phyloP scores from a whole-genome alignment of 73 alveolate species.

The Paramecium octaurelia region DNA sequence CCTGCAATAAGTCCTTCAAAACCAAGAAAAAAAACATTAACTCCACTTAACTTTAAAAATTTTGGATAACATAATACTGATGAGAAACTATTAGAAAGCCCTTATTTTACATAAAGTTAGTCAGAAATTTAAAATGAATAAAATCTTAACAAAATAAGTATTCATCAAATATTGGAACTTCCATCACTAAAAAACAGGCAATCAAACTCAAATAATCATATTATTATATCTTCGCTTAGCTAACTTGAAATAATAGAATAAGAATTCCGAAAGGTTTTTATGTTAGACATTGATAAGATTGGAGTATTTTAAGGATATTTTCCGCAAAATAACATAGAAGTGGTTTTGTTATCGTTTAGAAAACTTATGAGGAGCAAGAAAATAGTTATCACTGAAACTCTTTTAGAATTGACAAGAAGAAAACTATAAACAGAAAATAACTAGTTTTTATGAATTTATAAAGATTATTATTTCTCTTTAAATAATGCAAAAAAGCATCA shows the following conservation, averaged over 20 bases:
- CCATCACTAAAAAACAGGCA: neutral
- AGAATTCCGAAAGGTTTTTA: neutral
- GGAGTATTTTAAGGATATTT: neutral
- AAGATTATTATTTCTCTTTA: neutral
- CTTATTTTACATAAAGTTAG: neutral
- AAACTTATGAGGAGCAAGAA: neutral
- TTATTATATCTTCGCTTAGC: neutral
- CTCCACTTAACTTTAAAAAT: neutral
- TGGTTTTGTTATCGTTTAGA: neutral
- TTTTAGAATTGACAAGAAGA: neutral
- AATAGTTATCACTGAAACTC: neutral
- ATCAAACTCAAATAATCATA: neutral
- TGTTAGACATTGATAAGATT: neutral
- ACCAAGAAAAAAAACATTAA: neutral
- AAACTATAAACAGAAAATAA: neutral
- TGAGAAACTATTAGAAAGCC: neutral
- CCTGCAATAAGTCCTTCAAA: neutral
- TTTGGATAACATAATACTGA: neutral
- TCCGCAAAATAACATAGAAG: neutral
- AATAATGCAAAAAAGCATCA: neutral
- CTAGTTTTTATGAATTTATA: neutral
- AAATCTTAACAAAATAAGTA: neutral
- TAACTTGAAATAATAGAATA: neutral
- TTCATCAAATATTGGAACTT: neutral
- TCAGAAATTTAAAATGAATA: neutral